Evolutionary conservation across 495 filamentous ascomycete species (phyloP).

Genomic region (Aspergillus leporis): DNA sequence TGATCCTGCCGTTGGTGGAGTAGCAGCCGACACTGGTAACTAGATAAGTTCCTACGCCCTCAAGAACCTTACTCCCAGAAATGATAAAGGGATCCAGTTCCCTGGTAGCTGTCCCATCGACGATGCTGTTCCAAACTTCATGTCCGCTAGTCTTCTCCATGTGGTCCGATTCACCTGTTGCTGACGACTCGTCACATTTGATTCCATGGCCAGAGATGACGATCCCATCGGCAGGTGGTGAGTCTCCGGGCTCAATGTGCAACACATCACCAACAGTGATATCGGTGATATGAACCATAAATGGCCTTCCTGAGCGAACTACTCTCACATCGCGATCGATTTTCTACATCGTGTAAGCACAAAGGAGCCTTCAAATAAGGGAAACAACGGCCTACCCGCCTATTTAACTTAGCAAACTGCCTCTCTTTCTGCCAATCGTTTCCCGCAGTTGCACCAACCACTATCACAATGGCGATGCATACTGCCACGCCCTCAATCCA

Average conservation of each 20-base stretch:
- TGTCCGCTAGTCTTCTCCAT: conserved; percentile 51
- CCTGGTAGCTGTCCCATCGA: conserved; percentile 45
- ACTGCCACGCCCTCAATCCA: conserved; percentile 74
- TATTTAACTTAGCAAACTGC: conserved; percentile 69
- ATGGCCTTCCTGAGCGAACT: conserved; percentile 64
- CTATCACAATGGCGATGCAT: conserved; percentile 64
- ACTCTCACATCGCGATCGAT: conserved; percentile 68
- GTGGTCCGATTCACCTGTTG: conserved; percentile 59
- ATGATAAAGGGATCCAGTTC: conserved; percentile 57
- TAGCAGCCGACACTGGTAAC: conserved; percentile 62
- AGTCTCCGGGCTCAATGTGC: conserved; percentile 64
- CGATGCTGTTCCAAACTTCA: conserved; percentile 49
- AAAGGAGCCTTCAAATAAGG: background rate
- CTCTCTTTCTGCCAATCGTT: conserved; percentile 70
- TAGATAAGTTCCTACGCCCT: conserved; percentile 56
- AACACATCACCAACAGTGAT: conserved; percentile 64
- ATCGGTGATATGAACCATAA: conserved; percentile 62
- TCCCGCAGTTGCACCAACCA: conserved; percentile 64
- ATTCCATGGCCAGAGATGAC: conserved; percentile 54
- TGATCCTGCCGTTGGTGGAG: conserved; percentile 64
- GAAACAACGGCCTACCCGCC: conserved; percentile 37
- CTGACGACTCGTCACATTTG: conserved; percentile 60
- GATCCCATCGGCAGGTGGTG: conserved; percentile 56
- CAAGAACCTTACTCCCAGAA: conserved; percentile 56
- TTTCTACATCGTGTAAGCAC: conserved; percentile 40